A percentile compares a stretch with the other conserved stretches of the same genome.
Conservation (phyloP, 2,329 filamentous ascomycete species). For the Penicillium fuscoglaucum region DNA sequence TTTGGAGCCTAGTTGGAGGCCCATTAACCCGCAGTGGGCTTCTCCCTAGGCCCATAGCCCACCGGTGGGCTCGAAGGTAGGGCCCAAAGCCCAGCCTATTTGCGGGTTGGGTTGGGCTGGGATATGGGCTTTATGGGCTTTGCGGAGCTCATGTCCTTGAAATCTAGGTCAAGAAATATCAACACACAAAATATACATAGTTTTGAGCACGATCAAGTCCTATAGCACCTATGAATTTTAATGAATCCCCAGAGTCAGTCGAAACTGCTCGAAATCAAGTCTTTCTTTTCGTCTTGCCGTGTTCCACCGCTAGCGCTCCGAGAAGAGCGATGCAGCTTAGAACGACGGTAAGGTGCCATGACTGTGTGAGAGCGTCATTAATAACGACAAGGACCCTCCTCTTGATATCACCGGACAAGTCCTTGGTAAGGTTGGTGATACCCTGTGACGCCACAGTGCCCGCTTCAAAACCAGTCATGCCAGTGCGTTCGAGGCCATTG, state of each 20-base stretch:
- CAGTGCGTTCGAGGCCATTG: no score
- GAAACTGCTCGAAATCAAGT: background rate
- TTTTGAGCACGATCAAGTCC: background rate
- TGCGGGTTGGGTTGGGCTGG: no score
- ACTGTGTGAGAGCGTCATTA: background rate
- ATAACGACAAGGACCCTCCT: background rate
- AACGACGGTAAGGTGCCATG: background rate
- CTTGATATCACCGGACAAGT: no score
- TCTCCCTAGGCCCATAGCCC: no score
- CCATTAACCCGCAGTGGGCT: no score
- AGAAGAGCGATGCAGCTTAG: background rate
- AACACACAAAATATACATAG: background rate
- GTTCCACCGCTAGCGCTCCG: background rate
- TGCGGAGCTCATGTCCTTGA: background rate
- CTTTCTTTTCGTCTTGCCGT: background rate
- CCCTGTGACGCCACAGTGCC: no score
- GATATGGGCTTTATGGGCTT: no score
- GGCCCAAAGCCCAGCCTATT: no score
- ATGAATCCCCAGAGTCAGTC: background rate
- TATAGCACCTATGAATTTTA: background rate
- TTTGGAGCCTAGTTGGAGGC: no score
- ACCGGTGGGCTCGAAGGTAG: no score
- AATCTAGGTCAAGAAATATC: background rate
- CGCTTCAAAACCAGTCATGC: no score
- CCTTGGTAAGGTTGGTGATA: no score